Percentiles rank a stretch among this genome's conserved stretches.
phyloP scores from a whole-genome alignment of 768 basidiomycete species.

The Asterophora parasitica region DNA sequence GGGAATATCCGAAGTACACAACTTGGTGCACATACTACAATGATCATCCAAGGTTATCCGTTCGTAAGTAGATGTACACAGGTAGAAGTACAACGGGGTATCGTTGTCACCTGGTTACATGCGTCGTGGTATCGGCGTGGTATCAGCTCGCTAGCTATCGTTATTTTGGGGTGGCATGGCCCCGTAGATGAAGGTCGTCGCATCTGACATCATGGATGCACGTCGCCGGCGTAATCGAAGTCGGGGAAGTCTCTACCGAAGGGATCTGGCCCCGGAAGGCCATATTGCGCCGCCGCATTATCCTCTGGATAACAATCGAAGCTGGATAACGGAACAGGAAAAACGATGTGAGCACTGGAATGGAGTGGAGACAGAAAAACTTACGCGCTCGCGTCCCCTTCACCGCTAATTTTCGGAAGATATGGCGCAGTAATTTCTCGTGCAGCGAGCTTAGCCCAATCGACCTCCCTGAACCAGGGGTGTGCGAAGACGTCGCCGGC shows the following conservation, averaged over 20 bases:
- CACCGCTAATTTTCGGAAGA: conserved; percentile 84
- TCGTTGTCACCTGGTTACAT: not conserved
- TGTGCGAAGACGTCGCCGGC: conserved; percentile 91
- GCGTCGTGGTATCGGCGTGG: conserved; percentile 2
- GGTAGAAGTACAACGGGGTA: conserved; percentile 1
- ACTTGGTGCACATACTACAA: not conserved
- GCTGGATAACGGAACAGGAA: conserved; percentile 31
- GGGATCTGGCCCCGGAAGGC: conserved; percentile 49
- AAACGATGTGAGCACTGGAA: conserved; percentile 1
- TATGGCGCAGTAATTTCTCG: conserved; percentile 95
- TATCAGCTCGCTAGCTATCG: not conserved
- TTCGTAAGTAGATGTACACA: conserved; percentile 2
- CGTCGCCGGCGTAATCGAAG: conserved; percentile 61
- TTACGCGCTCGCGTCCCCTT: conserved; percentile 94
- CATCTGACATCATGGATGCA: conserved; percentile 11
- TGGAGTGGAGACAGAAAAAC: conserved; percentile 25
- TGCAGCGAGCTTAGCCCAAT: conserved; percentile 76
- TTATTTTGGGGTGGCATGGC: not conserved
- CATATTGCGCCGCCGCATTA: conserved; percentile 57
- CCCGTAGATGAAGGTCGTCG: not conserved
- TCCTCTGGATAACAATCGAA: conserved; percentile 81
- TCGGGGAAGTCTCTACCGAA: conserved; percentile 71
- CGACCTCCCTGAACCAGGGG: conserved; percentile 91
- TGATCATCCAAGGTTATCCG: not conserved
- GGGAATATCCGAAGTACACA: not conserved